A percentile compares a stretch with the other conserved stretches of the same genome.
Evolutionary conservation across 371 early-diverging fungal genomes (phyloP).

Genomic region (Mortierella sp.): DNA sequence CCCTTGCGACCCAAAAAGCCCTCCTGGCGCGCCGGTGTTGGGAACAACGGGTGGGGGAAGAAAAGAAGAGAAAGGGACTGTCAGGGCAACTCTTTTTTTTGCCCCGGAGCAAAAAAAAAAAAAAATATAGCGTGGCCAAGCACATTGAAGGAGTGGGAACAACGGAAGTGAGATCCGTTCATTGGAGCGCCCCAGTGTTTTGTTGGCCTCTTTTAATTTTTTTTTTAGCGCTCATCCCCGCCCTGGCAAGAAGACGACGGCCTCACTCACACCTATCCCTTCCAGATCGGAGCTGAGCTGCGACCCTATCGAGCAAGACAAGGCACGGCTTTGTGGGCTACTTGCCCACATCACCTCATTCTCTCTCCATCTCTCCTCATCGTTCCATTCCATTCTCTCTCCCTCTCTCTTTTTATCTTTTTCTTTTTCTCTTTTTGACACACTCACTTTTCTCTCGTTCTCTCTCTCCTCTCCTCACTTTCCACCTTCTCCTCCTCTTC

Average conservation of each 20-base stretch:
- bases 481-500: conserved; percentile 3
- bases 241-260: background rate
- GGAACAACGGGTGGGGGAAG: background rate
- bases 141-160: no score
- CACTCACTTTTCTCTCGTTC: background rate
- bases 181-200: background rate
- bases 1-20: no score
- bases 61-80: background rate
- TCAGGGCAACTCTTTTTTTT: background rate
- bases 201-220: conserved; percentile 3
- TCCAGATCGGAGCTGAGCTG: conserved; percentile 56
- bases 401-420: background rate
- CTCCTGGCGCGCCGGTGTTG: background rate
- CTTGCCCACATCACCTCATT: no score
- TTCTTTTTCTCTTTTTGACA: background rate
- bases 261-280: conserved; percentile 14
- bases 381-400: background rate
- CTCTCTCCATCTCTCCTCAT: no score
- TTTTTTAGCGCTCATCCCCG: background rate
- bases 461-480: conserved; percentile 5
- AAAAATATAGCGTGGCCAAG: background rate
- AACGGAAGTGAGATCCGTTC: no score
- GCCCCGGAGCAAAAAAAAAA: conserved; percentile 10
- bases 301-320: no score
- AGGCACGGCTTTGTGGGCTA: no score